A percentile compares a stretch with the other conserved stretches of the same genome.
phyloP scores from a whole-genome alignment of 441 rosid species.

The Rhodomyrtus psidioides region DNA sequence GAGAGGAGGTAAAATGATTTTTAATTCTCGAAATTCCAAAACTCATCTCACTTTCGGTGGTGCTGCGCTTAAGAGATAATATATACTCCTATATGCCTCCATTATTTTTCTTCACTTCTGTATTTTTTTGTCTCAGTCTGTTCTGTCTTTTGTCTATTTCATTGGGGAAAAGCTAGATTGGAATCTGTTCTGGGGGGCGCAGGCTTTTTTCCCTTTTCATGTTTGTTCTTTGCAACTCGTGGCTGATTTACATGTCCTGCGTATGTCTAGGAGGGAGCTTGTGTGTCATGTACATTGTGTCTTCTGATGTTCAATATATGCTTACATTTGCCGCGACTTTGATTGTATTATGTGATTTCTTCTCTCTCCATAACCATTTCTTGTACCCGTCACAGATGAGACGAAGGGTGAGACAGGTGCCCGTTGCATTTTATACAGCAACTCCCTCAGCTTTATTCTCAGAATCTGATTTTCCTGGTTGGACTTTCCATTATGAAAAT shows the following conservation, averaged over 20 bases:
- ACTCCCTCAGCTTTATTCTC: constrained; percentile 61
- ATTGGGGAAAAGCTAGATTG: background rate
- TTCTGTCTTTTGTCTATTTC: background rate
- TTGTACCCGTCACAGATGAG: constrained; percentile 41
- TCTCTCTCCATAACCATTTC: background rate
- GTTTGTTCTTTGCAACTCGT: background rate
- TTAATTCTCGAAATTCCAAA: background rate
- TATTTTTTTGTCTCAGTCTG: background rate
- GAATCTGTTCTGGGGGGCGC: background rate
- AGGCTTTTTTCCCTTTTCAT: background rate
- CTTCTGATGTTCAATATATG: background rate
- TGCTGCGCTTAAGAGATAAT: background rate
- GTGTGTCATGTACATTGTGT: background rate
- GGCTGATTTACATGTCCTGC: background rate
- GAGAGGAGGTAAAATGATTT: constrained; percentile 62
- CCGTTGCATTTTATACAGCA: constrained; percentile 64
- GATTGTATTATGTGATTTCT: background rate
- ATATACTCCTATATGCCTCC: background rate
- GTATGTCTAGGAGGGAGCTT: background rate
- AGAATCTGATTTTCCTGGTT: constrained; percentile 68
- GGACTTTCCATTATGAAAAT: constrained; percentile 46
- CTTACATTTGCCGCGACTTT: background rate
- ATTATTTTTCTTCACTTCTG: background rate
- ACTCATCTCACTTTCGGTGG: background rate
- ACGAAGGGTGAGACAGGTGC: constrained; percentile 85